Evolutionary conservation across 345 rosid genomes (phyloP), one percentile per base, ranked within the genome.

Genomic region (Linum trigynum): DNA sequence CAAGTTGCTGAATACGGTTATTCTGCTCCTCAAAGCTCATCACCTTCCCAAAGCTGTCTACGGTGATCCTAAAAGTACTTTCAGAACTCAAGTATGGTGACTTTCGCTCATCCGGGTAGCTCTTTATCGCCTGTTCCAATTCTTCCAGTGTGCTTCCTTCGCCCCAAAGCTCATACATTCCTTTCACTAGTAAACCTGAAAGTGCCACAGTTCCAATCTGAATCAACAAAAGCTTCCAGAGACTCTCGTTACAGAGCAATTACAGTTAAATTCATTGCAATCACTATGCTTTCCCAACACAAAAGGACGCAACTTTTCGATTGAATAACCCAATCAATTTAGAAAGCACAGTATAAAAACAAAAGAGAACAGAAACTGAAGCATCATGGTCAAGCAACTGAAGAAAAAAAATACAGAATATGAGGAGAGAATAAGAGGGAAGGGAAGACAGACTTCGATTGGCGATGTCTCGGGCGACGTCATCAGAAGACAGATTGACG

Each of bases 91-190:
- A 83, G 69, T 79, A 90, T 0, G 92, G 95, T 43, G 80, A 79
- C 80, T 86, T 90, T 2, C 79, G 71, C 12, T 88, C 92, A 61
- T 85, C 87, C 5, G 99, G 97, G 55, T 82, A 94, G 67, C 66
- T 77, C 68, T 63, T 73, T 48, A 90, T 84, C 4, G 90, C 76
- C 35, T 82, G 87, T 72, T 81, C 80, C 55, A 90, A 78, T 68
- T 94, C 95, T 72, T 90, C 91, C 55, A 77, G 82, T 75, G 76
- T 79, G 64, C 80, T 71, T 48, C 87, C 99, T 81, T 94, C 92
- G 64, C 99, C 97, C 99, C 99, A 94, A 48, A 94, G 81, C 72
- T 94, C 99, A 68, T 94, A 88, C 61, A 94, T 90, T 51, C 99
- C 99, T 76, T 94, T 90, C 35, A 90, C 96, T 55, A 94, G 86